Evolutionary conservation across 805 yeast species (phyloP), one percentile per base, ranked within the genome.

Genomic region (Hanseniaspora valbyensis): DNA sequence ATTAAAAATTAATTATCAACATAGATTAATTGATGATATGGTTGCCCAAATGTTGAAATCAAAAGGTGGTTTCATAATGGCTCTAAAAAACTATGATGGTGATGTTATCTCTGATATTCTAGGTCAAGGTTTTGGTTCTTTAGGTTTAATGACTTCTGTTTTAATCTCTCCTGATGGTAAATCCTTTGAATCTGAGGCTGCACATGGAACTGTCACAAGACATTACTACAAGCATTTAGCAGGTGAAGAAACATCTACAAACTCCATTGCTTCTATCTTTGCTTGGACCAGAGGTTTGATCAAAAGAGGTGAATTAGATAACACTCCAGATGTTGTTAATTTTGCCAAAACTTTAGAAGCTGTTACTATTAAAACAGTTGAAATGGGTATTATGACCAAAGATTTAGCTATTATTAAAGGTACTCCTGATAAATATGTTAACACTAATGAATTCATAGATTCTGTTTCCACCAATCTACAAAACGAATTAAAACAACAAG

Each of bases 31-130:
- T 55, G 92, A 83, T 65, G 92, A 83, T 63, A 83, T 83, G 88
- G 92, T 83, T 54, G 90, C 90, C 4, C 92, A 83, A 67, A 83
- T 83, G 92, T 67, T 83, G 61, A 83, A 83, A 66, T 83, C 90
- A 24, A 79, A 80, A 60, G 92, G 92, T 61, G 92, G 92, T 5
- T 83, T 75, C 61, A 76, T 83, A 54, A 75, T 83, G 72, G 90
- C 90, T 44, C 71, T 83, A 71, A 83, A 83, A 66, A 83, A 83
- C 66, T 83, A 83, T 62, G 92, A 83, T 63, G 92, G 92, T 66
- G 92, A 83, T 63, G 92, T 83, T 50, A 87, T 82, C 66, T 78
- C 85, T 6, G 92, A 83, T 64, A 83, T 83, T 55, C 89, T 83
- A 51, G 92, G 92, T 3, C 92, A 83, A 67, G 92, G 92, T 42